These are phyloP conservation scores for Fusarium verticillioides DNA, from an alignment of 2,329 filamentous ascomycete species.

Conservation along the genomic window DNA sequence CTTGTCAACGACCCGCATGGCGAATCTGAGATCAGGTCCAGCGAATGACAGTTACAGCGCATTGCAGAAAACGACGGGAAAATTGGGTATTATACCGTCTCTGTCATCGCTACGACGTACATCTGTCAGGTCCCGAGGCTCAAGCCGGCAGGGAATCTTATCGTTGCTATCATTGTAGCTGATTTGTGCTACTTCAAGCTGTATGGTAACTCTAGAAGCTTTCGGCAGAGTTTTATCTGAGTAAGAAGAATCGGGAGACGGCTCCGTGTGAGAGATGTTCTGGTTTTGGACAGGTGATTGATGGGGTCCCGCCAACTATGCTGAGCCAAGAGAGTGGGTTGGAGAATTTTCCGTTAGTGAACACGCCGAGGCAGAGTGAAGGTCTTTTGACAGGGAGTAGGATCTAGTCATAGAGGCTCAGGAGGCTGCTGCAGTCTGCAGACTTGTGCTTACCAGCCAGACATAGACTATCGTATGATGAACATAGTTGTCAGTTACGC, in stretches of 20 bases:
- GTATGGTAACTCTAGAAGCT: neutral
- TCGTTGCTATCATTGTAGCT: neutral
- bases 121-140: neutral
- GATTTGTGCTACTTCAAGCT: neutral
- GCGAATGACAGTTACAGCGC: neutral
- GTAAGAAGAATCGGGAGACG: neutral
- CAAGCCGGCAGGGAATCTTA: neutral
- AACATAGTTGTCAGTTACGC: no score
- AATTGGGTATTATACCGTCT: neutral
- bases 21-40: neutral
- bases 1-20: neutral
- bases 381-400: neutral
- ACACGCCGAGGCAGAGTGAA: neutral
- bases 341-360: neutral
- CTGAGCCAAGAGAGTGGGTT: neutral
- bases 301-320: neutral
- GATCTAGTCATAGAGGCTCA: no score
- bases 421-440: neutral
- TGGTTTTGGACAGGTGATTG: neutral
- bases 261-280: neutral
- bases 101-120: neutral
- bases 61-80: neutral
- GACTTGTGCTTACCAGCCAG: neutral
- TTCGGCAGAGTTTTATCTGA: neutral
- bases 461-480: neutral